Base-by-base conservation (phyloP, 2,329 filamentous ascomycete genomes). In the Coniochaeta hoffmannii region DNA sequence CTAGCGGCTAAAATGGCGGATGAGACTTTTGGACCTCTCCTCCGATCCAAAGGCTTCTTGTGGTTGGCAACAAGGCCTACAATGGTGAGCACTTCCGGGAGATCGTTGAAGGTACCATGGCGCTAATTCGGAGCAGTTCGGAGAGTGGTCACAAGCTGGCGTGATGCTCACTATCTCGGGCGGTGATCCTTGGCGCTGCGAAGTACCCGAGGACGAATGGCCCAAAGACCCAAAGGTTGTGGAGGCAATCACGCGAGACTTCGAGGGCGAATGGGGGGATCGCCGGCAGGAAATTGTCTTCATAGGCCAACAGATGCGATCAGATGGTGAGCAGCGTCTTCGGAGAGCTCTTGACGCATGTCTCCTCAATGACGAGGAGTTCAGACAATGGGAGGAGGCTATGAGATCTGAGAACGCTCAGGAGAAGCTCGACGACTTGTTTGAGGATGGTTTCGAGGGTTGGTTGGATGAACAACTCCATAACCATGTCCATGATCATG, bases 261-360 rank as follows among this genome's bases (percentile, higher is more conserved):
- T 81, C 22, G 64, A 78, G 5, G 81, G 80, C 0, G 76, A 81
- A 57, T 89, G 85, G 84, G 86, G 85, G 0, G 87, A 90, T 61
- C 75, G 86, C 1, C 74, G 86, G 2, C 86, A 90, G 65, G 87
- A 90, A 66, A 66, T 90, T 7, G 87, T 90, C 2, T 87, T 90
- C 58, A 89, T 90, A 56, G 87, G 87, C 17, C 41, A 46, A 17
- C 41, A 46, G 41, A 46, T 46, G 41, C 8, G 41, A 17, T 46
- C 41, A 10, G 41, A 17, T 46, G 41, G 41, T 0, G 85, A 89
- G 66, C 75, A 76, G 5, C 73, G 71, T 0, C 70, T 90, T 15
- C 78, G 76, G 24, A 68, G 66, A 4, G 65, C 77, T 32, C 66
- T 90, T 3, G 82, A 90, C 62, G 68, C 66, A 1, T 89, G 86